Evolutionary conservation across 2,329 filamentous ascomycete species (phyloP), one percentile per base, ranked within the genome.

Genomic region (Ploettnerulaceae sp.): DNA sequence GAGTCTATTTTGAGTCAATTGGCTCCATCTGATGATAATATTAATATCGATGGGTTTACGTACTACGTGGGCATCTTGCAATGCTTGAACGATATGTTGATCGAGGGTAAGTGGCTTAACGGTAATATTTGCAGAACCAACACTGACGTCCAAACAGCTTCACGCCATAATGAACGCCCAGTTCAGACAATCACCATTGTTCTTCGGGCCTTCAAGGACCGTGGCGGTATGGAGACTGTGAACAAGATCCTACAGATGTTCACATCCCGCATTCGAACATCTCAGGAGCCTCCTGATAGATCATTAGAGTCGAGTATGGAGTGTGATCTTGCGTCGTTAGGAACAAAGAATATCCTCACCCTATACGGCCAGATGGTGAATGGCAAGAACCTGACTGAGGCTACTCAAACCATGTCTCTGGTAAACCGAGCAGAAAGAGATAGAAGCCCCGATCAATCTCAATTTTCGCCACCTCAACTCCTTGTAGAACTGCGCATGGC

Each of bases 11-110:
- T 93, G 37, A 72, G 76, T 31, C 84, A 91, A 58, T 67, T 95
- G 25, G 71, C 7, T 67, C 71, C 29, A 59, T 36, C 42, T 9
- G 52, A 65, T 8, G 60, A 67, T 7, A 68, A 71, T 46, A 71
- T 72, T 17, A 76, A 75, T 12, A 69, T 72, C 0, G 79, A 84
- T 53, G 80, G 86, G 57, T 86, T 87, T 59, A 81, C 85, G 20
- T 93, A 93, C 62, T 87, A 86, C 73, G 86, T 91, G 49, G 81
- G 89, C 45, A 84, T 89, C 64, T 69, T 95, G 14, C 83, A 87
- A 47, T 83, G 84, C 0, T 71, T 94, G 45, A 82, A 86, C 29
- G 84, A 90, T 61, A 78, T 94, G 66, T 69, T 95, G 51, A 79
- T 93, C 51, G 89, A 95, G 60, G 75, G 76, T 66, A 53, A 55